Evolutionary conservation across 164 flowering plant genomes (phyloP), one percentile per base, ranked within the genome.

Genomic region (Annona cherimola): DNA sequence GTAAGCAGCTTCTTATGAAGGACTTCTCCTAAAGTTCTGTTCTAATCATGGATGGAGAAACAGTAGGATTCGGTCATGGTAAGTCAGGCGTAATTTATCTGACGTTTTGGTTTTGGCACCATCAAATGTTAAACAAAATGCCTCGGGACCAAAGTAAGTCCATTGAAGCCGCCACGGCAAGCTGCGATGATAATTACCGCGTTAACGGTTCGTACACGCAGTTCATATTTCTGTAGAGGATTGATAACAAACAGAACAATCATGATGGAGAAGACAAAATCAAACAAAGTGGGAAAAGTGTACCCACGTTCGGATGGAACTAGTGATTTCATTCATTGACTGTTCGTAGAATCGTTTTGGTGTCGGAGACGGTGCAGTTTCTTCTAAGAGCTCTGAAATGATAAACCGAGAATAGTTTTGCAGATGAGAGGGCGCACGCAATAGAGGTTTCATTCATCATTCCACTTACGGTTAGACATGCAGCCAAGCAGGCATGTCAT

Each of bases 281-380:
- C 35, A 3, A 59, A 55, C 8, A 5, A 42, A 42, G 20, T 42
- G 20, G 61, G 12, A 62, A 26, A 35, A 55, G 68, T n/a, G 45
- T 55, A 41, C 74, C 69, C 78, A 85, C 88, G 61, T 82, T 75
- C 83, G 71, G 72, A 91, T 86, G 14, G 83, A 71, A 62, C 88
- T 84, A 1, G 97, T 88, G 54, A 87, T 79, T 71, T 80, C 79
- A 78, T 89, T 91, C 45, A 81, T 54, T 59, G 86, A 80, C 12
- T 76, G 85, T 75, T 74, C 69, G 40, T 42, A 50, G 26, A 65
- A 39, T 40, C 79, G 86, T 46, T 63, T 62, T 50, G 83, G 96
- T 65, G 93, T 89, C 76, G 84, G 97, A 44, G 99, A 89, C 9
- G 89, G 93, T 50, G 82, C 93, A 54, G 99, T 92, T 81, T 94